Evolutionary conservation across 306 rosid species (phyloP), one percentile per base, ranked within the genome.

Genomic region (Biancaea sappan): DNA sequence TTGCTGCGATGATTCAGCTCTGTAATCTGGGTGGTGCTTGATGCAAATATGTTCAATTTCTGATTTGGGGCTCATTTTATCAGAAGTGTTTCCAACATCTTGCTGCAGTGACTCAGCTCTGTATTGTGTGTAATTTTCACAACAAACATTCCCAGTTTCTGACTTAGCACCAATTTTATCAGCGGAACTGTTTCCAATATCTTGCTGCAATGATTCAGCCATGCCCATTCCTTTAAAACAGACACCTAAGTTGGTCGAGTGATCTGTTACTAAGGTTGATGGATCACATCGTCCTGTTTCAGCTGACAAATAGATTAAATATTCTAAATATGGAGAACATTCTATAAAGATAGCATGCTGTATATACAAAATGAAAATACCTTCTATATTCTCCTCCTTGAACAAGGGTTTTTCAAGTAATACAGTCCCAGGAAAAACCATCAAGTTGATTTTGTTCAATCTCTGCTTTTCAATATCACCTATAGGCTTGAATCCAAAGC

Each of bases 391-490:
- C 37, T 75, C 80, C 77, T 71, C 79, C 76, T 66, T 71, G 37
- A 74, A 82, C 81, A 94, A 79, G 46, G 81, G 72, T 77, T 92
- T 94, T 70, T 83, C 87, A 69, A 94, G 99, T 65, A 92, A 83
- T 34, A 92, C 35, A 4, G 96, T 94, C 73, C 99, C 99, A 22
- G 97, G 99, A 81, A 95, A 90, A 68, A 94, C 97, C 97, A 92
- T 92, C 86, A 94, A 80, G 84, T 86, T 94, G 82, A 84, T 67
- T 76, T 79, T 88, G 31, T 84, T 86, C 77, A 94, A 77, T 41
- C 81, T 80, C 51, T 44, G 79, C 86, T 85, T 94, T 80, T 92
- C 96, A 62, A 44, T 34, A 41, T 87, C 93, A 77, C 74, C 88
- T 52, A 90, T 72, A 58, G 84, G 95, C 69, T 38, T 48, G 71